Conservation (phyloP, 805 yeast species). For the Scheffersomyces lignosus region DNA sequence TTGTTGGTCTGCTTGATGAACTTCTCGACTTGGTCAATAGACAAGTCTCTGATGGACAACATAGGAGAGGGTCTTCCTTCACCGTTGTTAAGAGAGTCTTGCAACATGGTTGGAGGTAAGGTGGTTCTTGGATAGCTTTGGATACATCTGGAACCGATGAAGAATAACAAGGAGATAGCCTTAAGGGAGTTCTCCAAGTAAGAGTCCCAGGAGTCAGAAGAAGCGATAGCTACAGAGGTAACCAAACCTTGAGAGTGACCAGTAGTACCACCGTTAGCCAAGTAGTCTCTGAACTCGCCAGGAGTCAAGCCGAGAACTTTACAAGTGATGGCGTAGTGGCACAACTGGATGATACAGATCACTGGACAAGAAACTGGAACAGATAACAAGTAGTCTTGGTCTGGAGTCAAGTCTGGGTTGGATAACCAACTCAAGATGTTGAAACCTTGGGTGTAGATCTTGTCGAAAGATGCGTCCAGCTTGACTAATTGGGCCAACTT, state of each 20-base stretch:
- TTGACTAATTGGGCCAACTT: constrained; percentile 68
- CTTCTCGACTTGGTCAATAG: constrained; percentile 72
- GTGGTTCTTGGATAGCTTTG: constrained; percentile 91
- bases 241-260: constrained; percentile 93
- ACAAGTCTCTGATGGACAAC: constrained; percentile 90
- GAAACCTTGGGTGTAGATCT: constrained; percentile 91
- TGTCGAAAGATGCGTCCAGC: constrained; percentile 54
- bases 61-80: constrained; percentile 98
- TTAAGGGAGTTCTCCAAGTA: constrained; percentile 71
- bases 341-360: constrained; percentile 92
- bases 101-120: constrained; percentile 87
- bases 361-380: constrained; percentile 97
- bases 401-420: constrained; percentile 84
- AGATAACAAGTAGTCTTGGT: constrained; percentile 79
- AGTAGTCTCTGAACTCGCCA: constrained; percentile 72
- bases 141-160: constrained; percentile 90
- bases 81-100: constrained; percentile 88
- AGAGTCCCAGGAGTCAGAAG: constrained; percentile 79
- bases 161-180: constrained; percentile 84
- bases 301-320: constrained; percentile 84
- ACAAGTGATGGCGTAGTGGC: constrained; percentile 89
- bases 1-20: constrained; percentile 85
- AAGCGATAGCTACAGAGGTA: constrained; percentile 88
- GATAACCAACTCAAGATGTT: constrained; percentile 87
- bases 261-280: constrained; percentile 63